phyloP scores from a whole-genome alignment of 176 grass and related monocot genomes.

The Elaeis guineensis region DNA sequence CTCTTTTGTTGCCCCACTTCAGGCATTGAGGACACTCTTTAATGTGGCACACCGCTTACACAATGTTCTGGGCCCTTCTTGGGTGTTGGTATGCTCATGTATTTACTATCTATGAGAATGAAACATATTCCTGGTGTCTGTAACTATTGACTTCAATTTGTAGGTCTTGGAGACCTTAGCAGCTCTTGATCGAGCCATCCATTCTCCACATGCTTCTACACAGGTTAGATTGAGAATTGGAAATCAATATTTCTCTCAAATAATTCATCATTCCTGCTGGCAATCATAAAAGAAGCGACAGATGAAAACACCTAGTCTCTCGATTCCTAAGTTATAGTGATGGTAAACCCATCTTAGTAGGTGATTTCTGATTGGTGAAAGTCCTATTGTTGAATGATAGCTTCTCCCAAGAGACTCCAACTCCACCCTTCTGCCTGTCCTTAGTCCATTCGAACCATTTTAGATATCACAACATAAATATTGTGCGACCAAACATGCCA shows the following conservation, averaged over 20 bases:
- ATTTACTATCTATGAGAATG: background rate
- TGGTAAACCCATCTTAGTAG: too few species aligned
- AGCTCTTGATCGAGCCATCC: slow-evolving; percentile 91
- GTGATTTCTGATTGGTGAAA: too few species aligned
- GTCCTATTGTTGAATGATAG: too few species aligned
- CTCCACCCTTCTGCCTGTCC: too few species aligned
- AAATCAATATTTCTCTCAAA: background rate
- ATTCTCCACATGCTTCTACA: slow-evolving; percentile 94
- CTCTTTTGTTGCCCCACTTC: slow-evolving; percentile 21
- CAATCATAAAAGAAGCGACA: too few species aligned
- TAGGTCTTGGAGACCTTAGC: slow-evolving; percentile 96
- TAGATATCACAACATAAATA: too few species aligned
- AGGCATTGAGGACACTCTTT: slow-evolving; percentile 95
- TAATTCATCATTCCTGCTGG: too few species aligned
- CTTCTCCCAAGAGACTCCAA: too few species aligned
- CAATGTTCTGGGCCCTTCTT: slow-evolving; percentile 89
- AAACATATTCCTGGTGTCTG: slow-evolving; percentile 11
- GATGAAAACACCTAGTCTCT: too few species aligned
- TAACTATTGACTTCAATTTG: slow-evolving; percentile 1
- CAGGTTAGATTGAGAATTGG: slow-evolving; percentile 46
- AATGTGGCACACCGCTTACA: slow-evolving; percentile 98
- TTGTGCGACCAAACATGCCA: too few species aligned
- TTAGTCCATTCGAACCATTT: too few species aligned
- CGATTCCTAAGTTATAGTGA: too few species aligned
- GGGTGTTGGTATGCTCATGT: slow-evolving; percentile 67